Evolutionary conservation across 805 yeast species (phyloP), one percentile per base, ranked within the genome.

Genomic region (Yamadazyma philogaea): DNA sequence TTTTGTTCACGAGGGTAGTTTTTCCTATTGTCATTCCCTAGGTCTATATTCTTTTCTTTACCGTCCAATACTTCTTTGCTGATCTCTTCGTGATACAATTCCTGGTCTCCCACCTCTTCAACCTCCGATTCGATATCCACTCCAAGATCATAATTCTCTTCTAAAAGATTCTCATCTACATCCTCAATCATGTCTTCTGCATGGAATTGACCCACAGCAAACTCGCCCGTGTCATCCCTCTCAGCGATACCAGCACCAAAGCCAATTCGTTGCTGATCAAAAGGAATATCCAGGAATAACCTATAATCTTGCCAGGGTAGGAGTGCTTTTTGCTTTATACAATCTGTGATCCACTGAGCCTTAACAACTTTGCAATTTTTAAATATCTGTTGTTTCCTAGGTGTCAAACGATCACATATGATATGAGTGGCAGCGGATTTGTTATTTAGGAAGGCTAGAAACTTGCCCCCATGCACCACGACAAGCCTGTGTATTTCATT

Each of bases 391-490:
- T 70, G 65, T 60, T 93, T 91, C 41, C 84, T 69, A 0, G 93
- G 87, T 0, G 98, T 88, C 48, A 91, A 59, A 21, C 79, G 70
- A 42, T 82, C 79, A 6, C 96, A 95, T 3, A 93, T 68, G 3
- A 91, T 83, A 63, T 93, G 98, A 0, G 97, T 86, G 0, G 83
- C 93, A 8, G 74, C 70, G 3, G 84, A 75, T 57, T 90, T 90
- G 4, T 83, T 80, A 4, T 78, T 71, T 32, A 91, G 60, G 61
- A 78, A 81, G 47, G 83, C 84, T 17, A 83, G 56, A 47, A 85
- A 87, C 39, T 66, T 72, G 0, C 99, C 99, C 0, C 98, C 97
- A 60, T 90, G 76, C 7, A 79, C 51, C 2, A 86, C 77, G 2
- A 91, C 81, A 50, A 87, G 52, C 42, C 81, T 75, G 53, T 86